Conservation (phyloP, 345 rosid genomes). For the Eutrema japonicum region DNA sequence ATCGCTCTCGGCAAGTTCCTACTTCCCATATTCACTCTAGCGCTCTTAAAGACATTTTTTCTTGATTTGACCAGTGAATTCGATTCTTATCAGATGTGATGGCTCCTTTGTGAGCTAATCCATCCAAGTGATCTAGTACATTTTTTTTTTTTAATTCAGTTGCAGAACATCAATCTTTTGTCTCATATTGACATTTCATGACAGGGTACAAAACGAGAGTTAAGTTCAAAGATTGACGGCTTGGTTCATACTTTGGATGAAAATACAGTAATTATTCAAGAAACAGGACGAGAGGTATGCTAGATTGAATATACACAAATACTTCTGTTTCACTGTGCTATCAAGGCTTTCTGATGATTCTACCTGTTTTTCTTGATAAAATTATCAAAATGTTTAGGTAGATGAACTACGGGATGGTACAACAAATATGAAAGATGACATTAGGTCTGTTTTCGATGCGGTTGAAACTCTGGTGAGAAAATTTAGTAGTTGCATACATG, state of each 20-base stretch:
- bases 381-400: constrained; percentile 48
- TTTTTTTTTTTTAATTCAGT: background rate
- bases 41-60: background rate
- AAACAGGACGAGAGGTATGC: constrained; percentile 70
- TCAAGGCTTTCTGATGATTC: constrained; percentile 22
- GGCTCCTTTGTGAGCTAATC: constrained; percentile 8
- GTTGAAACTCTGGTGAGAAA: constrained; percentile 75
- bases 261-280: constrained; percentile 56
- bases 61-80: constrained; percentile 11
- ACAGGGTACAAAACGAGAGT: constrained; percentile 68
- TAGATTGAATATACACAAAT: constrained; percentile 14
- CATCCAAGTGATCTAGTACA: constrained; percentile 12
- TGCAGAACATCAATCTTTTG: constrained; percentile 11
- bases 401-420: constrained; percentile 53
- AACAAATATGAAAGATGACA: constrained; percentile 48
- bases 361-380: constrained; percentile 27
- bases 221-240: constrained; percentile 60
- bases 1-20: constrained; percentile 63
- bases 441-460: constrained; percentile 60
- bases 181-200: constrained; percentile 21
- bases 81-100: constrained; percentile 18
- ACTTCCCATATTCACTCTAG: constrained; percentile 4
- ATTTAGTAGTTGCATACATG: constrained; percentile 7
- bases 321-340: background rate
- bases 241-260: constrained; percentile 61